Evolutionary conservation across 2,329 filamentous ascomycete genomes (phyloP).

Genomic region (Colletotrichum siamense): DNA sequence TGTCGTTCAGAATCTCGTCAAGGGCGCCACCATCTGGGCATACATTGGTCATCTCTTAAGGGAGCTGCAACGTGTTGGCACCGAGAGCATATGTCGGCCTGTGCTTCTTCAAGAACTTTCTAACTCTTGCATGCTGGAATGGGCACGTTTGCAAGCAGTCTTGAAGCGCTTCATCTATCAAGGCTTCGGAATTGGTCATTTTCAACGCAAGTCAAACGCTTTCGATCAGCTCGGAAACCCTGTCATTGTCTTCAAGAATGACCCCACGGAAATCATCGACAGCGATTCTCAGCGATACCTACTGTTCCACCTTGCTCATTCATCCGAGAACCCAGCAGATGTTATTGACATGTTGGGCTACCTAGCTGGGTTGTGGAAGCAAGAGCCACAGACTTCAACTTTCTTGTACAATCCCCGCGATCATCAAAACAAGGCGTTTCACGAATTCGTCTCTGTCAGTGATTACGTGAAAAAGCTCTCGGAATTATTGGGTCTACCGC

Average conservation of each 20-base stretch:
- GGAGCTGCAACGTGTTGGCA: neutral
- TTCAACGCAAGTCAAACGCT: no score
- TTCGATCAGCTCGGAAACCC: neutral
- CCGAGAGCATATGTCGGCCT: neutral
- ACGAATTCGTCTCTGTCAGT: neutral
- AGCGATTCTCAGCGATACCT: neutral
- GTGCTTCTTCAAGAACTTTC: neutral
- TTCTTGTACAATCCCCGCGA: neutral
- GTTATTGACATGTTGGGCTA: neutral
- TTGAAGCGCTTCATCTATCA: neutral
- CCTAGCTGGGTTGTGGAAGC: neutral
- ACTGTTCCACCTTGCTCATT: neutral
- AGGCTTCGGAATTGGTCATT: no score
- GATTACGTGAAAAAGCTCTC: neutral
- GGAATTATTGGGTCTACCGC: neutral
- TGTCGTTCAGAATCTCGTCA: neutral
- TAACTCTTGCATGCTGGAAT: neutral
- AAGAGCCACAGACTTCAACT: neutral
- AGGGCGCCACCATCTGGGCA: neutral
- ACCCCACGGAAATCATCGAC: neutral
- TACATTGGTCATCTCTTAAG: neutral
- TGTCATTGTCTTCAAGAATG: neutral
- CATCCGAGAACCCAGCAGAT: neutral
- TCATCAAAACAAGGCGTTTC: neutral
- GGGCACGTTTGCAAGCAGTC: neutral